Base-by-base conservation (phyloP, 257 asterid species). In the Solanum raphanifolium region DNA sequence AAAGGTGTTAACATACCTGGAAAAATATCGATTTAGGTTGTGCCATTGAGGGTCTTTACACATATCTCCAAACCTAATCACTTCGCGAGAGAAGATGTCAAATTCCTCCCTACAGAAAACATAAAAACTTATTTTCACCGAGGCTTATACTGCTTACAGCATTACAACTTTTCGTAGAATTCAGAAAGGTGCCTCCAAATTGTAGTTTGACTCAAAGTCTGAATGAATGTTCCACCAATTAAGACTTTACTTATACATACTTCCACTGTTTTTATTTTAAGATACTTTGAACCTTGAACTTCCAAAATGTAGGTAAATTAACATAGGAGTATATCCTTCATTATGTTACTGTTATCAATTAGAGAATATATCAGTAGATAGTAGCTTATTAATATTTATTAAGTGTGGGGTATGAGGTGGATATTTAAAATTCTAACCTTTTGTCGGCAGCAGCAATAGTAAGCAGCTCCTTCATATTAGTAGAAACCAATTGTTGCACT, bases 1-100 rank as follows among this genome's bases (percentile, higher is more conserved):
- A 83, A 71, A 74, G 83, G 36, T 48, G 39, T 72, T 27, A 83
- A 89, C 96, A 90, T 92, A 97, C 99, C 92, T 94, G 7, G 92
- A 89, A 90, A 97, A 97, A 88, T 91, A 96, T 88, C 99, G 94
- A 87, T 90, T 95, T 66, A 98, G 92, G 89, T 94, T 93, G 94
- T 98, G 99, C 99, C 99, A 98, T 84, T 98, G 99, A 29, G 99
- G 98, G 90, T 98, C 99, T 93, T 93, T 98, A 91, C 99, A 96
- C 92, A 95, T 82, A 91, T 98, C 92, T 83, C 99, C 99, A 86
- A 98, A 98, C 89, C 99, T 93, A 76, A 95, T 88, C 52, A 97
- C 96, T 95, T 97, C 99, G 11, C 98, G 98, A 41, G 98, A 91
- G 87, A 95, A 95, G 65, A 97, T 93, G 55, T 94, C 96, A 89